Evolutionary conservation across 768 basidiomycete genomes (phyloP), one percentile per base, ranked within the genome.

Genomic region (Mycena galericulata): DNA sequence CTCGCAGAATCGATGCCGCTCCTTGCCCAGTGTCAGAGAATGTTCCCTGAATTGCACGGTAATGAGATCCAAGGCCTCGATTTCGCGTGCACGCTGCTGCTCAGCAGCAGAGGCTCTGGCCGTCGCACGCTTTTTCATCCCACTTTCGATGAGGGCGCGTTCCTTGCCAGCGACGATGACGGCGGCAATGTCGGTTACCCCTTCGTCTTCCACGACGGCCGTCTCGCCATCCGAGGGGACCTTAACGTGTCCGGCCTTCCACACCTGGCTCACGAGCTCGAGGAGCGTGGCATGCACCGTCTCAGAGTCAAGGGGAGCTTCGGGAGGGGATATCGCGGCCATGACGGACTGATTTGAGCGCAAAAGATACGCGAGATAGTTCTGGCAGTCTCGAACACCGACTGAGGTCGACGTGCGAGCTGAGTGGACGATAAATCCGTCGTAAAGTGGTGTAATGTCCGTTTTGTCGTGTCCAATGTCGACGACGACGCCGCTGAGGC

Each of bases 91-190:
- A 36, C 93, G 90, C 17, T 92, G 92, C 75, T 89, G 90, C 76
- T 92, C 94, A 14, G 91, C 93, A 41, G 91, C 94, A 53, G 88
- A 88, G 27, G 89, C 91, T 69, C 89, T 92, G 32, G 87, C 89
- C 10, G 84, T 90, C 27, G 87, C 86, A 70, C 90, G 91, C 76
- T 91, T 92, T 81, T 92, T 94, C 82, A 90, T 91, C 22, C 90
- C 92, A 68, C 88, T 89, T 78, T 96, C 94, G 67, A 97, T 96
- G 36, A 96, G 88, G 0, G 94, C 93, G 71, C 91, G 90, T 79
- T 96, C 96, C 75, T 92, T 93, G n/a, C 96, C 96, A 10, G 94
- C 93, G 34, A 95, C 93, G 47, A 97, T 84, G 50, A 94, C 90
- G 10, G 96, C 94, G 8, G 96, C 96, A 65, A 97, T 95, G 76